phyloP scores from a whole-genome alignment of 371 early-diverging fungal genomes.

The Mortierella sp. region DNA sequence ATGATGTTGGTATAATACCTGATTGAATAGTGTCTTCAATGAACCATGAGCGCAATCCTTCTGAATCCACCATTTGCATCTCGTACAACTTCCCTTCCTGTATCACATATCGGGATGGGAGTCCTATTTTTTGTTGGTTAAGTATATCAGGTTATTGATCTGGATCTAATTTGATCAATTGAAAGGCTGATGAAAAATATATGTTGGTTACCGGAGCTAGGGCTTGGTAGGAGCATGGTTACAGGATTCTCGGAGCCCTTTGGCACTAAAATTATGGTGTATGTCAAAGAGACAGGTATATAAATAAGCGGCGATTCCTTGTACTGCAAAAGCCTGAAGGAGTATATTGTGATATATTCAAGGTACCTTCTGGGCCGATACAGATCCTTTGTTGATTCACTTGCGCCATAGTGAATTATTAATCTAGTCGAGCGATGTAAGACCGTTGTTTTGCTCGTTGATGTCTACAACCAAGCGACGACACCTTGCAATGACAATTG shows the following conservation, averaged over 20 bases:
- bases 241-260: slow-evolving; percentile 20
- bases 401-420: slow-evolving; percentile 18
- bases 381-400: slow-evolving; percentile 50
- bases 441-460: too few relatives aligned
- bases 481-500: neutral
- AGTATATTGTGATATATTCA: neutral
- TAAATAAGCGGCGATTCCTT: neutral
- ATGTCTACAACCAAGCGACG: neutral
- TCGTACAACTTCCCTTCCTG: slow-evolving; percentile 44
- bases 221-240: slow-evolving; percentile 42
- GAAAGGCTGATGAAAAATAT: neutral
- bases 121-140: slow-evolving; percentile 15
- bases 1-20: slow-evolving; percentile 13
- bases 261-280: slow-evolving; percentile 20
- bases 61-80: slow-evolving; percentile 43
- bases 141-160: neutral
- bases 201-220: slow-evolving; percentile 35
- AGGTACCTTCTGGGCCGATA: slow-evolving; percentile 41
- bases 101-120: slow-evolving; percentile 46
- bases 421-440: neutral
- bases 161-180: neutral
- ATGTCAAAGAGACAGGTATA: neutral
- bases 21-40: slow-evolving; percentile 44
- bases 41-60: slow-evolving; percentile 54
- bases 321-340: neutral